Evolutionary conservation across 768 basidiomycete species (phyloP), one percentile per base, ranked within the genome.

Genomic region (Lactarius akahatsu): DNA sequence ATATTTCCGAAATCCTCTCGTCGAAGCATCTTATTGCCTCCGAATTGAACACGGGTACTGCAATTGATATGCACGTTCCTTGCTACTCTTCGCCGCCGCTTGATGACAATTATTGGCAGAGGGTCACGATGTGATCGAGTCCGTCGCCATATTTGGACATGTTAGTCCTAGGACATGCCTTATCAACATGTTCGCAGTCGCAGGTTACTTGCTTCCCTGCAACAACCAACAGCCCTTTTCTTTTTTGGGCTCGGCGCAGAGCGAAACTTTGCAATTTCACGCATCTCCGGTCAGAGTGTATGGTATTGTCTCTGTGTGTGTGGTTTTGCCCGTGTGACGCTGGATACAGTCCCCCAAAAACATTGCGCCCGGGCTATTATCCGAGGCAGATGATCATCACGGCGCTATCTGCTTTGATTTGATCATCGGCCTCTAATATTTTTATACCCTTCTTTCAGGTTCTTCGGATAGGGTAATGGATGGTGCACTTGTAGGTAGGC

Each of bases 131-230:
- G 45, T 23, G 11, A 23, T 50, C 26, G 47, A 50, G 47, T 6
- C 50, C 50, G 50, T 52, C 26, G 26, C 50, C 50, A 52, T 52
- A 52, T 52, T 52, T 52, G 26, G 50, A 26, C 50, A 52, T 52
- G 50, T 52, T 13, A 52, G 23, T 9, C 50, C 50, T 52, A 26
- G 30, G 2, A 26, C 50, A 52, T 52, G 50, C 50, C 50, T 52
- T 52, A 52, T 52, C 50, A 52, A 52, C 50, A 52, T 52, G 50
- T 52, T 52, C 50, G 50, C 50, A 28, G 50, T 52, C 50, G 50
- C 50, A 52, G 34, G 50, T 10, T 26, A 26, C 10, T 6, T 15
- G 50, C 50, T 26, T 52, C 50, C 50, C 50, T 52, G 50, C 50
- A 52, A 52, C 23, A 28, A 23, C 13, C 23, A 26, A 26, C 23